Base-by-base conservation (phyloP, 352 stramenopile species). In the Pythium scleroteichum region DNA sequence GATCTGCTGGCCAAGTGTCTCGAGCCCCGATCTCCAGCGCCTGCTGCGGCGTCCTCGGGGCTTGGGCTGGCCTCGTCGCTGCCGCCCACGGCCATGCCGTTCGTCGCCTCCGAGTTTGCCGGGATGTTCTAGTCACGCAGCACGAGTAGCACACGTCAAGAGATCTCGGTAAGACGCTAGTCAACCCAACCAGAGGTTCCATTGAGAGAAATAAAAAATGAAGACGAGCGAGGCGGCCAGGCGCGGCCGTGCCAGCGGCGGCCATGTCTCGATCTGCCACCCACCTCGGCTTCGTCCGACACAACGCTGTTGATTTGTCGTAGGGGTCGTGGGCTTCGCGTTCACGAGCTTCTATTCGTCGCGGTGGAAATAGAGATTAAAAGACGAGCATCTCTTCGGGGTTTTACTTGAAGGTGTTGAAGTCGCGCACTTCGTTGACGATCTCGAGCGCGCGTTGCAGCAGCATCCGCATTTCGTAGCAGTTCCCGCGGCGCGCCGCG, bases 401-500 rank as follows among this genome's bases (percentile, higher is more conserved):
- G n/a, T n/a, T 49, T 90, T 86, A 97, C 74, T 97, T 98, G 70
- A 98, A 98, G 49, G 93, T 97, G 75, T 98, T 99, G 73, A 98
- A 99, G 71, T 99, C 96, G 41, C 96, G 85, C 57, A 99, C 97
- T 79, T 99, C 96, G 73, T 99, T 99, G 20, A 99, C 94, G 72
- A 99, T 99, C 71, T 98, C 92, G 56, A 99, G 72, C 22, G 97
- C 96, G 62, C 96, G 97, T 33, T 96, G 79, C 29, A 99, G 75
- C 49, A 99, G 75, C 64, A 95, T 97, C 47, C 88, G 90, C 96
- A 99, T 99, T 80, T 99, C 96, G 62, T 94, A 80, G 73, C 95
- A 99, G 65, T 97, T 98, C 55, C 90, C 86, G 59, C 97, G 94
- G 39, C 96, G 82, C 44, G 90, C 79, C 0, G 96, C 95, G 69